Base-by-base conservation (phyloP, 805 yeast species). In the Spathaspora sp. region DNA sequence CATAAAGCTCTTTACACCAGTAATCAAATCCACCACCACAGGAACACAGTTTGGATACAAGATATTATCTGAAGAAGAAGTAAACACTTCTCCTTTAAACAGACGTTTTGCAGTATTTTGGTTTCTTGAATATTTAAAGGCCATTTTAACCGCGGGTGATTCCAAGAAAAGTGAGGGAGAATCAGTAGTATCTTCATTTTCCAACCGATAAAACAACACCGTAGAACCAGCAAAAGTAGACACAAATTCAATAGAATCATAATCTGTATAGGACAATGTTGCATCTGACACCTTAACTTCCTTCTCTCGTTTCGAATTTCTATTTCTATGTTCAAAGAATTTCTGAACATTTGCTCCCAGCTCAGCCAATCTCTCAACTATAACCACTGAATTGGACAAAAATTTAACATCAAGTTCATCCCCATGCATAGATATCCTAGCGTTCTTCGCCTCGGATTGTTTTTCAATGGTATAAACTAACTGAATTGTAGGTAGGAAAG, bases 11-110 rank as follows among this genome's bases (percentile, higher is more conserved):
- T 80, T 79, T 38, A 80, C 55, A 11, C 83, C 77, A 14, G 73
- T 68, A 12, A 77, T 68, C 48, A 90, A 71, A 50, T 86, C 94
- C 42, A 74, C 64, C 2, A 90, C 60, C 5, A 89, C 85, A 0
- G 97, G 96, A 35, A 90, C 90, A 65, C 96, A 89, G 0, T 83
- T 72, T 0, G 97, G 81, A 51, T 79, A 78, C 2, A 94, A 60
- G 0, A 77, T 77, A 60, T 94, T 94, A 47, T 81, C 82, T 0
- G 97, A 88, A 1, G 89, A 77, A 16, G 88, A 79, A 10, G 88
- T 82, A 9, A 77, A 65, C 0, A 86, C 71, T 51, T 86, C 87
- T 26, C 79, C 66, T 18, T 76, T 71, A 19, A 85, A 58, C 20
- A 55, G 61, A 58, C 79, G 87, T 46, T 73, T 76, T 49, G 73